phyloP scores from a whole-genome alignment of 768 basidiomycete genomes.

The Leccinum subtestaceum region DNA sequence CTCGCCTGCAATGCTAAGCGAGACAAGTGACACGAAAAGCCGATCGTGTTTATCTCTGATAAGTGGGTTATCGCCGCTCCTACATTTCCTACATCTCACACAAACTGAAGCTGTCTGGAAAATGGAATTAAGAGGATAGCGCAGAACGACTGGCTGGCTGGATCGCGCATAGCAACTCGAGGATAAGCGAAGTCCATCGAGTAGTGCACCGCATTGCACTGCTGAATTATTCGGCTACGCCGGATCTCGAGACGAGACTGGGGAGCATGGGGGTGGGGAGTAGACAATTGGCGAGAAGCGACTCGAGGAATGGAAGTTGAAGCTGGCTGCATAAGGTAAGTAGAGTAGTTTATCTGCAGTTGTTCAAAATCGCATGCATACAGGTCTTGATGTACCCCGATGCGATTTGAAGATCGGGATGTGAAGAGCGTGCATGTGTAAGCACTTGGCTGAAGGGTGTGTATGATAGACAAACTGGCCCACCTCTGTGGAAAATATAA shows the following conservation, averaged over 20 bases:
- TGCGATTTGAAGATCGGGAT: not conserved
- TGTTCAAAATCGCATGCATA: not conserved
- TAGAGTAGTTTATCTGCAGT: not conserved
- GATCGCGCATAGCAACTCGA: not conserved
- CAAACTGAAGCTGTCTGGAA: not conserved
- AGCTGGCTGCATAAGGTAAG: not conserved
- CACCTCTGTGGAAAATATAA: not conserved
- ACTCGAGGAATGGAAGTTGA: constrained; percentile 5
- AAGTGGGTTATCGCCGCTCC: not conserved
- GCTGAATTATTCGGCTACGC: not conserved
- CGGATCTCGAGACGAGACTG: not conserved
- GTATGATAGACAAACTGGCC: not conserved
- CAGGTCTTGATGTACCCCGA: not conserved
- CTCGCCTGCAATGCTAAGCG: not conserved
- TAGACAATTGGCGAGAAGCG: not conserved
- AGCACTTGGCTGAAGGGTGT: not conserved
- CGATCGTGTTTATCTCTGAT: not conserved
- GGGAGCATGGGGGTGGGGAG: not conserved
- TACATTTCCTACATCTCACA: not conserved
- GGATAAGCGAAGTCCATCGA: not conserved
- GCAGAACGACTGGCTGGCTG: not conserved
- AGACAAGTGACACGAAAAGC: not conserved
- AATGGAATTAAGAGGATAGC: constrained; percentile 4
- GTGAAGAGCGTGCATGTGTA: not conserved
- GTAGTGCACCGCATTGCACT: not conserved